Conservation (phyloP, 768 basidiomycete species). For the Amanita molliuscula region DNA sequence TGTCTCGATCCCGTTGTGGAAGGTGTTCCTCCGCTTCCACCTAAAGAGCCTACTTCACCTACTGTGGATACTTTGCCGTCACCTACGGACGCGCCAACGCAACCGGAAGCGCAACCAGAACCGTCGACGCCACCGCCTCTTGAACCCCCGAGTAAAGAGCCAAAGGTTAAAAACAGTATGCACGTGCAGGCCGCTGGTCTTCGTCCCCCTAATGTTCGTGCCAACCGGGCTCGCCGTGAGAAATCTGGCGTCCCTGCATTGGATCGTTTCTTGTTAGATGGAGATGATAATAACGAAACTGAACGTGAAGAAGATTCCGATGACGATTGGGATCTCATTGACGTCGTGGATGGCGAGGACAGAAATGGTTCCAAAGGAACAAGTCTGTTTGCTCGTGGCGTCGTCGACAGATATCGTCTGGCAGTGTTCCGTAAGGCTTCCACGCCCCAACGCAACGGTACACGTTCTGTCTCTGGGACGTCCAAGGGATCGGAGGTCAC, state of each 20-base stretch:
- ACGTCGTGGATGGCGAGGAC: constrained; percentile 73
- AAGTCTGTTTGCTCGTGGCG: constrained; percentile 83
- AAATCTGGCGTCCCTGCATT: constrained; percentile 78
- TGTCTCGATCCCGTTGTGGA: constrained; percentile 17
- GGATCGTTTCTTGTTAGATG: constrained; percentile 60
- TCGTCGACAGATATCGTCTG: constrained; percentile 79
- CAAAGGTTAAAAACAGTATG: constrained; percentile 13
- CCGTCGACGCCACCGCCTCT: constrained; percentile 4
- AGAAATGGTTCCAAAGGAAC: constrained; percentile 71
- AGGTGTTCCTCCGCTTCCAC: constrained; percentile 4
- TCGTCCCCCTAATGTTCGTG: constrained; percentile 15
- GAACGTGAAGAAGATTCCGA: constrained; percentile 56
- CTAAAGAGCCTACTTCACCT: constrained; percentile 4
- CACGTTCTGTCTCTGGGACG: constrained; percentile 45
- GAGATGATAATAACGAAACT: constrained; percentile 32
- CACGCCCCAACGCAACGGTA: constrained; percentile 40
- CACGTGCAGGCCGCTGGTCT: constrained; percentile 14
- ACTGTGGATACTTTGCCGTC: not conserved
- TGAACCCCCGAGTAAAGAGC: constrained; percentile 16
- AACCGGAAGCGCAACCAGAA: not conserved
- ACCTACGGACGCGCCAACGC: constrained; percentile 3
- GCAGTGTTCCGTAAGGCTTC: constrained; percentile 82
- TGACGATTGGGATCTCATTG: constrained; percentile 89
- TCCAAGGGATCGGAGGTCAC: constrained; percentile 43
- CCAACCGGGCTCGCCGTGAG: constrained; percentile 46